Evolutionary conservation across 805 yeast species (phyloP), one percentile per base, ranked within the genome.

Genomic region (Ogataea angusta): DNA sequence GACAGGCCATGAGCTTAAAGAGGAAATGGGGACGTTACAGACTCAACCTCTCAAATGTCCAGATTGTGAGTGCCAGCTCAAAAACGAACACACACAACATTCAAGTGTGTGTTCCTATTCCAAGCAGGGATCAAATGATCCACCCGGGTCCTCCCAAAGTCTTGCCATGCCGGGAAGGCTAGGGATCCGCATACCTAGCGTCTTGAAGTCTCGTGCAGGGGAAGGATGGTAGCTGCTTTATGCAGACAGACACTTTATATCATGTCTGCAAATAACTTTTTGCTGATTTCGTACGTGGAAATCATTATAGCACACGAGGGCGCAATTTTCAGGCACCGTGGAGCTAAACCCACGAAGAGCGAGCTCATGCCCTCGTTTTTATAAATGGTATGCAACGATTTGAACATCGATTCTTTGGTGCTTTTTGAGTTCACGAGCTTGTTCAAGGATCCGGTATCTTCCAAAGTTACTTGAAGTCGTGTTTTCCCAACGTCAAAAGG

Each of bases 281-380:
- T 93, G 19, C 95, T 85, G 31, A 90, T 69, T 60, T 93, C 99
- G 60, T 93, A 93, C 28, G 93, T 83, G 10, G 97, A 87, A 32
- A 93, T 89, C 99, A 93, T 93, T 27, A 93, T 91, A 2, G 99
- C 99, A 72, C 99, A 93, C 12, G 96, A 82, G 9, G 99, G 98
- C 0, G 97, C 96, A 19, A 93, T 85, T 59, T 93, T 93, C 60
- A 91, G 65, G 6, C 91, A 76, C 49, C 99, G 73, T 0, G 98
- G 98, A 2, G 77, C 69, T 27, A 89, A 65, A 0, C 99, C 99
- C 26, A 86, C 85, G 57, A 84, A 93, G n/a, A 93, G 66, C 0
- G 97, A 91, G 4, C 70, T 58, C n/a, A 77, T 34, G 0, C 99
- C 99, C 62, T 93, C 99, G 15, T 66, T 72, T 50, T 62, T 70